Evolutionary conservation across 257 asterid species (phyloP).

Genomic region (Nicotiana sylvestris): DNA sequence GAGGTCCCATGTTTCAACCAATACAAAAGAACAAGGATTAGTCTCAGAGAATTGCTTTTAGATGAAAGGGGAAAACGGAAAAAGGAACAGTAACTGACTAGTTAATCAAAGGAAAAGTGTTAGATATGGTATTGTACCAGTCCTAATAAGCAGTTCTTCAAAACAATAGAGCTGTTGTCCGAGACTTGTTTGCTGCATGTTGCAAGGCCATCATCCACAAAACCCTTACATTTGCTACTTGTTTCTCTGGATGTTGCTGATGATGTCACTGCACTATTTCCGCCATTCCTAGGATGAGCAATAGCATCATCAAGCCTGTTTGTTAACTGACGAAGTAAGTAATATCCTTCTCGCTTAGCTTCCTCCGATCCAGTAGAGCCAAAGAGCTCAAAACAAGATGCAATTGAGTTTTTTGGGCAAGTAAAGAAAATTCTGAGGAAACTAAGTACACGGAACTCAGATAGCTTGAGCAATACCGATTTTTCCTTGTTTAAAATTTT

Average conservation of each 20-base stretch:
- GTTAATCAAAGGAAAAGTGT: not conserved
- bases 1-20: not conserved
- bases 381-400: conserved; percentile 72
- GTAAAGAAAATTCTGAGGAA: conserved; percentile 59
- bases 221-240: conserved; percentile 33
- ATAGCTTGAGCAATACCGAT: conserved; percentile 43
- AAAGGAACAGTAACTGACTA: not conserved
- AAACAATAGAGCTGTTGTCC: conserved; percentile 19
- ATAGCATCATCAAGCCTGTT: conserved; percentile 42
- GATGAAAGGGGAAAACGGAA: not conserved
- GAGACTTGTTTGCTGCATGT: conserved; percentile 31
- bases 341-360: conserved; percentile 45
- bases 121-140: conserved; percentile 47
- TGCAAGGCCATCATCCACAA: conserved; percentile 22
- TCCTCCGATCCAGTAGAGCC: conserved; percentile 44
- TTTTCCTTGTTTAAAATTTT: conserved; percentile 54
- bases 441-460: conserved; percentile 59
- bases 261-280: conserved; percentile 26
- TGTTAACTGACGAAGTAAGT: conserved; percentile 68
- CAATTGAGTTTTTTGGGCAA: conserved; percentile 58
- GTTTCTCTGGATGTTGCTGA: conserved; percentile 24
- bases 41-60: not conserved
- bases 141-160: conserved; percentile 62
- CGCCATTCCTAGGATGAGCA: conserved; percentile 23
- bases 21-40: not conserved